Evolutionary conservation across 768 basidiomycete species (phyloP).

Genomic region (Rossbeevera mucosa): DNA sequence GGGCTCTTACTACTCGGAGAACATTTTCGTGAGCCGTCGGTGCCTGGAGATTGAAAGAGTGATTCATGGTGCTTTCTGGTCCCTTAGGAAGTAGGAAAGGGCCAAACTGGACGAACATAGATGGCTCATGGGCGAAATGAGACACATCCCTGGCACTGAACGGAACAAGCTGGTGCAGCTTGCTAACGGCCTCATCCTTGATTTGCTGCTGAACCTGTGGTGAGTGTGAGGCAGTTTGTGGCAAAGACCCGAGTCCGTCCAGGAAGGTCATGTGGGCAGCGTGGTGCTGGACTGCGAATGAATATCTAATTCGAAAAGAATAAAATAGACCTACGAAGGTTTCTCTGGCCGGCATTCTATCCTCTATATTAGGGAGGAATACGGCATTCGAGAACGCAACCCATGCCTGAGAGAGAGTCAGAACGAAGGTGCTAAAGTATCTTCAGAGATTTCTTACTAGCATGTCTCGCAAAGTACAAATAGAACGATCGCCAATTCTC

Average conservation of each 20-base stretch:
- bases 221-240: conserved; percentile 66
- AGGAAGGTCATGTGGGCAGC: conserved; percentile 90
- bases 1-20: conserved; percentile 83
- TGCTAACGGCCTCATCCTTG: conserved; percentile 50
- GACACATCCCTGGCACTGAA: conserved; percentile 26
- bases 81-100: conserved; percentile 71
- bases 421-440: not conserved
- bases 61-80: conserved; percentile 28
- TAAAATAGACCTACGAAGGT: conserved; percentile 58
- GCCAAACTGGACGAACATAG: conserved; percentile 54
- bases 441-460: conserved; percentile 48
- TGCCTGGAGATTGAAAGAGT: conserved; percentile 74
- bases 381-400: conserved; percentile 77
- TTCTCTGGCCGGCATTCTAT: conserved; percentile 39
- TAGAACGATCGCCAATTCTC: conserved; percentile 54
- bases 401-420: conserved; percentile 65
- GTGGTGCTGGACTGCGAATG: conserved; percentile 59
- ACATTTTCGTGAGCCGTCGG: conserved; percentile 88
- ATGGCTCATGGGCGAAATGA: conserved; percentile 30
- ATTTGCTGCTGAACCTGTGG: conserved; percentile 54
- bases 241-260: conserved; percentile 80
- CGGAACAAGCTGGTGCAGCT: conserved; percentile 57
- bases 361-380: conserved; percentile 29
- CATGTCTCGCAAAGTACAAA: conserved; percentile 82
- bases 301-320: conserved; percentile 3